These are phyloP conservation scores for Melastoma candidum DNA, from an alignment of 441 rosid species.

Conservation along the genomic window DNA sequence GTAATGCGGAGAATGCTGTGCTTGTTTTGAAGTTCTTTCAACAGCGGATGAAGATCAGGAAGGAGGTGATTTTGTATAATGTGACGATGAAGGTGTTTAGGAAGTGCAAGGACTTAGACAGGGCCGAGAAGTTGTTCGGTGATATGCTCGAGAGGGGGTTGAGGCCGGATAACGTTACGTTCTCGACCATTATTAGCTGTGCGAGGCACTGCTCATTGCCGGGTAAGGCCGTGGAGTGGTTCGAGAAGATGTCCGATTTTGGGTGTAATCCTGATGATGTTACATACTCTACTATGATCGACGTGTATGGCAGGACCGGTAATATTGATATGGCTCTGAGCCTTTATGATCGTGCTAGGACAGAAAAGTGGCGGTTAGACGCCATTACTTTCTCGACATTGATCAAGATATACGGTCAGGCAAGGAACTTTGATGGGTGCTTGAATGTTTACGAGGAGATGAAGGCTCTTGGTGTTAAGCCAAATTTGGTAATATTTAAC, in stretches of 20 bases:
- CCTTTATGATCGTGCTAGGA: conserved; percentile 84
- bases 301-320: conserved; percentile 69
- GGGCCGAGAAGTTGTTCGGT: conserved; percentile 59
- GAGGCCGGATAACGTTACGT: conserved; percentile 65
- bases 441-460: conserved; percentile 84
- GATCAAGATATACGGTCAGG: conserved; percentile 53
- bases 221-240: conserved; percentile 69
- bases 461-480: conserved; percentile 74
- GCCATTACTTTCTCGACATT: conserved; percentile 52
- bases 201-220: conserved; percentile 53
- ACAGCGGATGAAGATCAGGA: conserved; percentile 29
- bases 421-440: conserved; percentile 76
- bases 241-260: conserved; percentile 63
- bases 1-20: conserved; percentile 48
- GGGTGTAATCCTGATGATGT: conserved; percentile 66
- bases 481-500: conserved; percentile 56
- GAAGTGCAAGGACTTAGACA: conserved; percentile 50
- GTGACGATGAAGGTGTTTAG: conserved; percentile 73
- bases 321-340: conserved; percentile 61
- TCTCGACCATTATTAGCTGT: conserved; percentile 68
- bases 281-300: conserved; percentile 63
- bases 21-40: conserved; percentile 42
- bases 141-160: conserved; percentile 70
- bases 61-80: conserved; percentile 59
- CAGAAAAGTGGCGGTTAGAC: conserved; percentile 76